Percentiles rank a stretch among this genome's conserved stretches.
phyloP scores from a whole-genome alignment of 1,139 yeast species.

The Candida neerlandica region DNA sequence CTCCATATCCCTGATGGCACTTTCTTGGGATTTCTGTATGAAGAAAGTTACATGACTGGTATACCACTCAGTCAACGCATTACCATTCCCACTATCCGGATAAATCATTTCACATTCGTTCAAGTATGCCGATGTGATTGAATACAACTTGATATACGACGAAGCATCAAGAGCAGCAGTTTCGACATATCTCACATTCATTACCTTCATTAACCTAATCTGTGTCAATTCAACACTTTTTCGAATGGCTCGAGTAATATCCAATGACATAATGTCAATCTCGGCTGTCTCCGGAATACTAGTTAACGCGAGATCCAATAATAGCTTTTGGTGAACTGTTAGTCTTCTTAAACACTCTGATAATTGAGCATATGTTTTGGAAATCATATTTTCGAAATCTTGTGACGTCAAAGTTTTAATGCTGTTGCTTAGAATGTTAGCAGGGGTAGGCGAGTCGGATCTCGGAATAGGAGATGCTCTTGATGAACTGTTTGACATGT shows the following conservation, averaged over 20 bases:
- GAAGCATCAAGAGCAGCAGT: slow-evolving; percentile 57
- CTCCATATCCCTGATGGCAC: slow-evolving; percentile 47
- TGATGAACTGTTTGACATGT: slow-evolving; percentile 30
- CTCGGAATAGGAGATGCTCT: slow-evolving; percentile 36
- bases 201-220: slow-evolving; percentile 72
- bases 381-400: slow-evolving; percentile 75
- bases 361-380: slow-evolving; percentile 60
- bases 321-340: slow-evolving; percentile 74
- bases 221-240: slow-evolving; percentile 76
- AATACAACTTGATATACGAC: slow-evolving; percentile 66
- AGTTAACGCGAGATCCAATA: slow-evolving; percentile 73
- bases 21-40: slow-evolving; percentile 58
- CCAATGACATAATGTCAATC: slow-evolving; percentile 57
- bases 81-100: slow-evolving; percentile 61
- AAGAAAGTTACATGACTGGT: slow-evolving; percentile 68
- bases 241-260: slow-evolving; percentile 61
- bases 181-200: slow-evolving; percentile 76
- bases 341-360: slow-evolving; percentile 76
- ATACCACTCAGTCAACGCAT: slow-evolving; percentile 63
- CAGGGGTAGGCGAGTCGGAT: slow-evolving; percentile 12
- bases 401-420: slow-evolving; percentile 66
- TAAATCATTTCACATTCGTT: slow-evolving; percentile 84
- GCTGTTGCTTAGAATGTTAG: slow-evolving; percentile 43
- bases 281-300: slow-evolving; percentile 39
- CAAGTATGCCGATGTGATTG: slow-evolving; percentile 68